Evolutionary conservation across 805 yeast genomes (phyloP).

Genomic region (Kodamaea restingae): DNA sequence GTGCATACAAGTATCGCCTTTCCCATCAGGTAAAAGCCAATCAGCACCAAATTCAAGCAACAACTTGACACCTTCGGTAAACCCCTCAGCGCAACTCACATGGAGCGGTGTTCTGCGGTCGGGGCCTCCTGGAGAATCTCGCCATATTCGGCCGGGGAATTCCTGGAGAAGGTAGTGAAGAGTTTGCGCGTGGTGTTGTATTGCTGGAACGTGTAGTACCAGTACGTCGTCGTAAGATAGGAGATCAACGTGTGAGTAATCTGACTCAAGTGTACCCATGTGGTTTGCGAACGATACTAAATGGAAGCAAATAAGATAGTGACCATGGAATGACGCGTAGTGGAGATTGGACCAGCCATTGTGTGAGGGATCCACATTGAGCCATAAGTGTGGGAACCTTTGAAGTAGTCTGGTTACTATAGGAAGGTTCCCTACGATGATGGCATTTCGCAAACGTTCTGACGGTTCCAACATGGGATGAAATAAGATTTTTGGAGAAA

Average conservation of each 20-base stretch:
- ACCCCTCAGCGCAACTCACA: slow-evolving; percentile 57
- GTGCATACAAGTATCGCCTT: slow-evolving; percentile 39
- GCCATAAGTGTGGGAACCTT: slow-evolving; percentile 64
- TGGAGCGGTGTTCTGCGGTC: slow-evolving; percentile 58
- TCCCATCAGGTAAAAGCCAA: slow-evolving; percentile 23
- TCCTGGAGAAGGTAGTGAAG: slow-evolving; percentile 62
- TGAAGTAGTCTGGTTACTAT: slow-evolving; percentile 63
- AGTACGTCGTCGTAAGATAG: slow-evolving; percentile 55
- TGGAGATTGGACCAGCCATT: slow-evolving; percentile 85
- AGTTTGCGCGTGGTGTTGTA: slow-evolving; percentile 59
- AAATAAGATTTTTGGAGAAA: not conserved
- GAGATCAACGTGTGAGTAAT: slow-evolving; percentile 25
- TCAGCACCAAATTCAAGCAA: slow-evolving; percentile 70
- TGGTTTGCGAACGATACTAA: slow-evolving; percentile 44
- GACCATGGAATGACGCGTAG: slow-evolving; percentile 73
- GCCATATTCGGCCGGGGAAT: slow-evolving; percentile 39
- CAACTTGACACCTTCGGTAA: slow-evolving; percentile 58
- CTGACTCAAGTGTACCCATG: slow-evolving; percentile 17
- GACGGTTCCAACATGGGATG: slow-evolving; percentile 55
- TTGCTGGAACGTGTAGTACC: slow-evolving; percentile 67
- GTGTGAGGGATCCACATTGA: slow-evolving; percentile 55
- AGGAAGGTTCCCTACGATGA: slow-evolving; percentile 56
- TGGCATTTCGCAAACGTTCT: slow-evolving; percentile 62
- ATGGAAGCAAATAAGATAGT: slow-evolving; percentile 61
- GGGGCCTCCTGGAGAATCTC: slow-evolving; percentile 54